These are phyloP conservation scores for Tetracladium setigerum DNA, from an alignment of 495 filamentous ascomycete genomes.

Conservation along the genomic window DNA sequence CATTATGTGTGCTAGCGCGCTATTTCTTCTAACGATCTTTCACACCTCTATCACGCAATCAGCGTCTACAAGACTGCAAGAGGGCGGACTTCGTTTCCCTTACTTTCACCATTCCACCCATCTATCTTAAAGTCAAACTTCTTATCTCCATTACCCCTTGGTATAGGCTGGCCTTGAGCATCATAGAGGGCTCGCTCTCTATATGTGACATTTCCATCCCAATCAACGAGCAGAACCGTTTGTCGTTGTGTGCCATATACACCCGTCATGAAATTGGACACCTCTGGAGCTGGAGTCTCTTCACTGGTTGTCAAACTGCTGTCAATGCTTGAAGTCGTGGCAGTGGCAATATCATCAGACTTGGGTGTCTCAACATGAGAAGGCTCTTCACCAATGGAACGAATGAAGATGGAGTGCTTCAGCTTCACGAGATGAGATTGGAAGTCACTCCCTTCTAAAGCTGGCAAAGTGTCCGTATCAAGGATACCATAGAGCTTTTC, in stretches of 20 bases:
- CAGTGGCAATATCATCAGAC: conserved; percentile 16
- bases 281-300: conserved; percentile 23
- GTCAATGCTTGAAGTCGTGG: conserved; percentile 7
- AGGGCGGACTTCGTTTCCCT: conserved; percentile 14
- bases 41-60: conserved; percentile 7
- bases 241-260: conserved; percentile 93
- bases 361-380: conserved; percentile 25
- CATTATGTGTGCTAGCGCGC: too few species aligned
- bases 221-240: conserved; percentile 73
- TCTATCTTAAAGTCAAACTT: conserved; percentile 58
- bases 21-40: neutral
- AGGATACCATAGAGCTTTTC: conserved; percentile 63
- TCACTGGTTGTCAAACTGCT: conserved; percentile 22
- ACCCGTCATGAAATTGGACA: conserved; percentile 41
- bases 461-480: conserved; percentile 64
- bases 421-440: conserved; percentile 65
- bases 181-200: conserved; percentile 81
- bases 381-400: conserved; percentile 46
- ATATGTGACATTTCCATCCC: conserved; percentile 68
- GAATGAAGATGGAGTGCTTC: conserved; percentile 79
- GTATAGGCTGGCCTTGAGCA: conserved; percentile 50
- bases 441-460: conserved; percentile 48
- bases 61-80: conserved; percentile 17
- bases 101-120: conserved; percentile 29
- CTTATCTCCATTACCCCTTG: conserved; percentile 52